These are phyloP conservation scores for Cicer bijugum DNA, from an alignment of 306 rosid species.

Conservation along the genomic window DNA sequence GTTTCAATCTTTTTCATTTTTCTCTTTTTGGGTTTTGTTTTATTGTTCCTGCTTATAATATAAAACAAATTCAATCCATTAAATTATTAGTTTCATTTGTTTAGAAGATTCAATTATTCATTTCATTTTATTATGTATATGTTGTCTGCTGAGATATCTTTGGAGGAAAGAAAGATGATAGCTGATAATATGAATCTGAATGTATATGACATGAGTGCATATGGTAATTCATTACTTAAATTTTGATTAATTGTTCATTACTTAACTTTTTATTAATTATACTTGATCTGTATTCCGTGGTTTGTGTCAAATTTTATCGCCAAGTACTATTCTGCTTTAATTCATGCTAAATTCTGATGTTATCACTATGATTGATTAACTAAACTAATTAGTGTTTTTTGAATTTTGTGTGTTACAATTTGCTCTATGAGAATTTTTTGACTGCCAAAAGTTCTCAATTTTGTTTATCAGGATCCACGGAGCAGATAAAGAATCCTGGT, in stretches of 20 bases:
- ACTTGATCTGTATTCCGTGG: not conserved
- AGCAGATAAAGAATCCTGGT: constrained; percentile 64
- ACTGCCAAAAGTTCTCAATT: constrained; percentile 23
- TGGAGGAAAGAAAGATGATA: not conserved
- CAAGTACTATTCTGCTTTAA: constrained; percentile 2
- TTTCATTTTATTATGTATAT: not conserved
- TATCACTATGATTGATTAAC: not conserved
- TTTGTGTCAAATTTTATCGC: not conserved
- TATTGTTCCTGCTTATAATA: constrained; percentile 1
- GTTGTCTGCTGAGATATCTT: constrained; percentile 22
- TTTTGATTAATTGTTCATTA: not conserved
- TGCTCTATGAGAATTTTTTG: not conserved
- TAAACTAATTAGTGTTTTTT: not conserved
- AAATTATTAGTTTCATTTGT: constrained; percentile 15
- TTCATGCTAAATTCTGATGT: constrained; percentile 17
- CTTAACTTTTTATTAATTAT: not conserved
- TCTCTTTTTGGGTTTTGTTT: constrained; percentile 7
- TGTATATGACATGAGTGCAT: not conserved
- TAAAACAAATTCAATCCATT: constrained; percentile 2
- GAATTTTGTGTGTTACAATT: constrained; percentile 23
- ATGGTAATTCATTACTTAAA: not conserved
- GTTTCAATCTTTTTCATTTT: constrained; percentile 12
- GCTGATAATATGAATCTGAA: not conserved
- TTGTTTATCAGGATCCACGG: constrained; percentile 62
- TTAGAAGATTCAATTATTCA: not conserved